Conservation (phyloP, 2,329 filamentous ascomycete species). For the Knufia fluminis region DNA sequence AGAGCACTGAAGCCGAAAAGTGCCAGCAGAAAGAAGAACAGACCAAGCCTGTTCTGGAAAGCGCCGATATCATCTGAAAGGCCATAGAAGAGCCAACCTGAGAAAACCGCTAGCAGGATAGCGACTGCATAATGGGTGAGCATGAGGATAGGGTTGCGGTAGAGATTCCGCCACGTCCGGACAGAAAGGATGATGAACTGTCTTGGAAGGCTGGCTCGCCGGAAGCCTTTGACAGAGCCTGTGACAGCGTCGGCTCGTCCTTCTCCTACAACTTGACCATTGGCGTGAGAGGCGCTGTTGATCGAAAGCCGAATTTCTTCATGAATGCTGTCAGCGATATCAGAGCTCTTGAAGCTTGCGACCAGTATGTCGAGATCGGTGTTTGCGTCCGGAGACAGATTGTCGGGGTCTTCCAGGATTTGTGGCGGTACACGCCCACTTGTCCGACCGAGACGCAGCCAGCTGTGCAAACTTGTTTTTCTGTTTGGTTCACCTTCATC, state of each 20-base stretch:
- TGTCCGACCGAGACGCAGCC: slow-evolving; percentile 51
- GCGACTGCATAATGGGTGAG: slow-evolving; percentile 96
- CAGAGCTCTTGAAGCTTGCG: slow-evolving; percentile 63
- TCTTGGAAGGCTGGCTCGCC: slow-evolving; percentile 64
- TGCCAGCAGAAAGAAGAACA: slow-evolving; percentile 95
- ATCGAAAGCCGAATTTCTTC: slow-evolving; percentile 71
- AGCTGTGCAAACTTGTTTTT: slow-evolving; percentile 46
- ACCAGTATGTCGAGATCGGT: slow-evolving; percentile 80
- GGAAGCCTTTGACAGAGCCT: slow-evolving; percentile 64
- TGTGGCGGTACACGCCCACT: slow-evolving; percentile 48
- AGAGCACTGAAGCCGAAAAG: slow-evolving; percentile 95
- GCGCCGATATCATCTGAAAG: slow-evolving; percentile 92
- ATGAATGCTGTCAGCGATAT: slow-evolving; percentile 62
- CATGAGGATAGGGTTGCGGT: slow-evolving; percentile 97
- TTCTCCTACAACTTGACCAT: slow-evolving; percentile 53
- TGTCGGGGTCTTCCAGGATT: slow-evolving; percentile 59
- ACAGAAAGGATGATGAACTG: slow-evolving; percentile 86
- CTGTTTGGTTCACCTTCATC: slow-evolving; percentile 37
- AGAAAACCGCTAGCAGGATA: slow-evolving; percentile 85
- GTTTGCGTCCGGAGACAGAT: slow-evolving; percentile 50
- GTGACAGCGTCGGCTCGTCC: slow-evolving; percentile 31
- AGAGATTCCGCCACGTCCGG: slow-evolving; percentile 93
- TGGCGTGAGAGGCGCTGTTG: slow-evolving; percentile 54
- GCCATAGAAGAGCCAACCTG: slow-evolving; percentile 92
- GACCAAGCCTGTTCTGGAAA: slow-evolving; percentile 91